Evolutionary conservation across 352 stramenopile genomes (phyloP), one percentile per base, ranked within the genome.

Genomic region (Globisporangium heterothallicum): DNA sequence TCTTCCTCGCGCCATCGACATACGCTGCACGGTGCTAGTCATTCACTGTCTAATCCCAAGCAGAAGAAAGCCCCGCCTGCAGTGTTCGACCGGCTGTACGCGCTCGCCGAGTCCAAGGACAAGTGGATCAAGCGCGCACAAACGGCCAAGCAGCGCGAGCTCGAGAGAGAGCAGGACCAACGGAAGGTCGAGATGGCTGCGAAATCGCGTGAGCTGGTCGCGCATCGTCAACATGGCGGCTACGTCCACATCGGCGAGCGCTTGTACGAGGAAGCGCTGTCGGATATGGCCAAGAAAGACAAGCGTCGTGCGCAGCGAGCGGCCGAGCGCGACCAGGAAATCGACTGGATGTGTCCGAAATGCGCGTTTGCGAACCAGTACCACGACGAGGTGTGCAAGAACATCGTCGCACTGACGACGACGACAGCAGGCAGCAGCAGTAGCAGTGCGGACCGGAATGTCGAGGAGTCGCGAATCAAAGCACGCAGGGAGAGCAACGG

Each of bases 331-430:
- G 72, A 83, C 30, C 47, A 76, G 6, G 48, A 86, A 41, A 59
- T 82, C 45, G 65, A 86, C 61, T 92, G 81, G 81, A 90, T 85
- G 66, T 92, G 81, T 22, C 74, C 78, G 16, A 88, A 88, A 53
- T 92, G 81, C 49, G 74, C 78, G 1, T 79, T 68, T 45, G 53
- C 77, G 30, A 92, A 92, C 61, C 64, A 77, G 22, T 50, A 74
- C 55, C 67, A 44, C 27, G 71, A 90, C 50, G 62, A 63, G 22
- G 60, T 67, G 22, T 92, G 81, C 53, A 78, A 80, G 47, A 88
- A 88, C 43, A 47, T 78, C 1, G 56, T 86, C 10, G 53, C 50
- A 13, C 45, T 14, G 10, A n/a, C 19, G 24, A 3, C 36, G 5
- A n/a, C 24, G 16, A 13, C 9, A 22, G 8, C n/a, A 21, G 9